phyloP scores from a whole-genome alignment of 371 early-diverging fungal species.

The Blastocladiella emersonii region DNA sequence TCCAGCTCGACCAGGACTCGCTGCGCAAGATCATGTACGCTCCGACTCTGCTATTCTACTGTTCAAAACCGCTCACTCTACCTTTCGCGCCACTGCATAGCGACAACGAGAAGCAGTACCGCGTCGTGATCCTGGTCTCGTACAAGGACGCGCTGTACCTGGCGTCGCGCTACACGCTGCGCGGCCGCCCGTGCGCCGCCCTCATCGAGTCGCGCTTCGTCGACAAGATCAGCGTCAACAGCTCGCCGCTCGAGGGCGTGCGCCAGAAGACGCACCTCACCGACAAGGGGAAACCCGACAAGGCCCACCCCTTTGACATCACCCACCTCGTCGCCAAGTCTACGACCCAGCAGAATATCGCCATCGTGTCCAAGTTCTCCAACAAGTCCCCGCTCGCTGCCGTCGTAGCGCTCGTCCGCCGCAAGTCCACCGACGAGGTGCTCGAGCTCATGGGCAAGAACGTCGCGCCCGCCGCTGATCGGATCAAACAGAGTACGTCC shows the following conservation, averaged over 20 bases:
- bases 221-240: not conserved
- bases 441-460: too few species aligned
- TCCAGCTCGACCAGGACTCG: too few species aligned
- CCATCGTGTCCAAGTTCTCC: too few species aligned
- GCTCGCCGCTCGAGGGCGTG: not conserved
- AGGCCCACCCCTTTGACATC: not conserved
- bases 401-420: not conserved
- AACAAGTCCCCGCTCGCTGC: not conserved
- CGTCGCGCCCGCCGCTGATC: too few species aligned
- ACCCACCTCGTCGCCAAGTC: not conserved
- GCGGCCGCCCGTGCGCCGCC: not conserved
- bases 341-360: not conserved
- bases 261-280: not conserved
- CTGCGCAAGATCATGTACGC: too few species aligned
- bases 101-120: not conserved
- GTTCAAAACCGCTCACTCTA: too few species aligned
- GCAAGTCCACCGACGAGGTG: not conserved
- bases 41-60: too few species aligned
- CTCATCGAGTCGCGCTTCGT: not conserved
- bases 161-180: not conserved
- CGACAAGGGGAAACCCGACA: not conserved
- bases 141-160: not conserved
- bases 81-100: too few species aligned
- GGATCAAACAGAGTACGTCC: conserved; percentile 12
- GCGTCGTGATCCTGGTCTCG: not conserved